A percentile compares a stretch with the other conserved stretches of the same genome.
Conservation (phyloP, 495 filamentous ascomycete genomes). For the Aspergillus sclerotioniger region DNA sequence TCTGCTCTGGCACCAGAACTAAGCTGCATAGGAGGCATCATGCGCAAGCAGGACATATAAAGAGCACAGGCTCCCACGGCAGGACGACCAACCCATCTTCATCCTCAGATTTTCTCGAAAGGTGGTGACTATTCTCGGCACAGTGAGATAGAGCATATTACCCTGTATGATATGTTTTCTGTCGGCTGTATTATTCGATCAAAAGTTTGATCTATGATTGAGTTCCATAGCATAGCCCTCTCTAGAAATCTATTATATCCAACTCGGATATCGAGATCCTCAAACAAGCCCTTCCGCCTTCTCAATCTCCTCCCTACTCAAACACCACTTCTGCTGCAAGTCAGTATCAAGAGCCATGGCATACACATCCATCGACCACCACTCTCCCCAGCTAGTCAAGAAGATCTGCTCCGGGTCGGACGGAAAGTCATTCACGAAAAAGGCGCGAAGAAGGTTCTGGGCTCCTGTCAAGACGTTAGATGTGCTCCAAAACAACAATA, state of each 20-base stretch:
- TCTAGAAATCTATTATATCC: slow-evolving; percentile 10
- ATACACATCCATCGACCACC: slow-evolving; percentile 32
- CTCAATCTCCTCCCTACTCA: slow-evolving; percentile 28
- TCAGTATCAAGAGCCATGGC: slow-evolving; percentile 20
- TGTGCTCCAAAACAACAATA: not conserved
- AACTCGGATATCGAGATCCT: not conserved
- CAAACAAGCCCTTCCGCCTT: slow-evolving; percentile 18
- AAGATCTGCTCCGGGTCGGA: slow-evolving; percentile 31
- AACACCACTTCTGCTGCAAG: slow-evolving; percentile 31
- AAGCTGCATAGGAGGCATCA: too few species aligned
- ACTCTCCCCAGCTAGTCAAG: slow-evolving; percentile 35
- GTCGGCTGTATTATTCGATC: too few species aligned
- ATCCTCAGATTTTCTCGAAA: too few species aligned
- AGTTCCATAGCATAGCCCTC: too few species aligned
- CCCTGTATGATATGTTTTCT: too few species aligned
- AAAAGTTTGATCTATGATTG: too few species aligned
- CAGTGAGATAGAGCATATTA: too few species aligned
- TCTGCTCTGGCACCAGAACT: too few species aligned
- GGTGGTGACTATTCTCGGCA: too few species aligned
- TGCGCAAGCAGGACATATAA: too few species aligned
- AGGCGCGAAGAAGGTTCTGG: slow-evolving; percentile 26
- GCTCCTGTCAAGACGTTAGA: slow-evolving; percentile 20
- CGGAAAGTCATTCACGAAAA: slow-evolving; percentile 21
- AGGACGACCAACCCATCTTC: too few species aligned
- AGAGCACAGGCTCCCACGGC: too few species aligned